Evolutionary conservation across 2,329 filamentous ascomycete species (phyloP), one percentile per base, ranked within the genome.

Genomic region (Podosphaera fusca): DNA sequence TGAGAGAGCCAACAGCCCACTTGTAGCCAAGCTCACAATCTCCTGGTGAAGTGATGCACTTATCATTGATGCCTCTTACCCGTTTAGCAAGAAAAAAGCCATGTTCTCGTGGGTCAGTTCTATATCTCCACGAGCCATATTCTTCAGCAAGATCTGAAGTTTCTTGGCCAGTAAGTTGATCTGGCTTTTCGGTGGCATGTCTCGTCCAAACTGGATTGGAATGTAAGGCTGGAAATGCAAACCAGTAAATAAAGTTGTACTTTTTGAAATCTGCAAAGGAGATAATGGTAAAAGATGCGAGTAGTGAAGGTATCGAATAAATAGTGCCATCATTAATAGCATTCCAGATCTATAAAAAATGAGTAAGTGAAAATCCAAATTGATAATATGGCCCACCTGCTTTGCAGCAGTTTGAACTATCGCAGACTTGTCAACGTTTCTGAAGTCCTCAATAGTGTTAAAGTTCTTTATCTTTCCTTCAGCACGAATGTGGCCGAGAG

Each of bases 171-270:
- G 74, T 78, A 53, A 96, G 70, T 53, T 69, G 74, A 56, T 73
- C 70, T 53, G 78, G 72, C 7, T 73, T 56, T n/a, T 55, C 50
- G 30, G 64, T 73, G 1, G 73, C 76, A 1, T 75, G 69, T 55
- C 82, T 73, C 63, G 79, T 82, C 92, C 92, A 98, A 34, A 77
- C 74, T 1, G 87, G 87, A 57, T 90, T 83, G 3, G 90, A 94
- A 67, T 94, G 89, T 50, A 98, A 75, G 14, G 90, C 88, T 0
- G 92, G 92, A 66, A 94, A 98, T 4, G 85, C 90, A 69, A 96
- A 96, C 81, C 94, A 94, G 71, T 96, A 96, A n/a, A 84, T 87
- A 68, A 96, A 95, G 61, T 83, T 87, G 72, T 96, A 96, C 67
- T 94, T 95, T 70, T 98, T 98, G 38, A 98, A 77, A 67, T 98